phyloP scores from a whole-genome alignment of 2,329 filamentous ascomycete species.

The Berkeleyomyces rouxiae region DNA sequence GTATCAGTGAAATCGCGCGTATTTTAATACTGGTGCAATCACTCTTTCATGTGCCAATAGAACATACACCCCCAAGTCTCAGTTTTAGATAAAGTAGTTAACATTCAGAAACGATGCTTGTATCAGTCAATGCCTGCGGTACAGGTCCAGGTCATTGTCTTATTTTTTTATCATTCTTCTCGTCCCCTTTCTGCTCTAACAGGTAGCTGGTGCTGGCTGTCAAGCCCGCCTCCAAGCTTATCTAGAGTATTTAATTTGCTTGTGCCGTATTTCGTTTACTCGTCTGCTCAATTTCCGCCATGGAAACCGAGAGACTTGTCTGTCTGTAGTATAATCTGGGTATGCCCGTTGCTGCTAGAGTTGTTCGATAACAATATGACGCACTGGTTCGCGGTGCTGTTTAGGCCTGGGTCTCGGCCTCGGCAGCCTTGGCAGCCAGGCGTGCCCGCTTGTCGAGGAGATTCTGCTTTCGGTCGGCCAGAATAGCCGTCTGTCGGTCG shows the following conservation, averaged over 20 bases:
- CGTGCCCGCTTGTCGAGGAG: constrained; percentile 81
- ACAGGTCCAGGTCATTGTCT: background rate
- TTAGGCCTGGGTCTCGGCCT: constrained; percentile 16
- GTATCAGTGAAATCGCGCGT: too few relatives aligned
- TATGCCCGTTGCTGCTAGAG: background rate
- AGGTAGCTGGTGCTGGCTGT: background rate
- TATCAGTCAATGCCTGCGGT: background rate
- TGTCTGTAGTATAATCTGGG: background rate
- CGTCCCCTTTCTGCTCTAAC: constrained; percentile 1
- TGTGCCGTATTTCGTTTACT: constrained; percentile 1
- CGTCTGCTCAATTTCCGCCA: background rate
- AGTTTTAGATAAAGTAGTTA: background rate
- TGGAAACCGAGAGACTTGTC: background rate
- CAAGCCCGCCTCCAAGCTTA: background rate
- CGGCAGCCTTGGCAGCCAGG: constrained; percentile 29
- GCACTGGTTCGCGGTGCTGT: background rate
- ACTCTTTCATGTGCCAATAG: background rate
- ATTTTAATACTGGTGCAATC: background rate
- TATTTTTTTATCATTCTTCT: background rate
- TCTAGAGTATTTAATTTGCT: background rate
- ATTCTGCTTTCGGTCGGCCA: constrained; percentile 61
- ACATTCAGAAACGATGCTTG: background rate
- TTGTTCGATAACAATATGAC: background rate
- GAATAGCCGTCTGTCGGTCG: constrained; percentile 57
- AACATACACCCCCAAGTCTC: background rate